phyloP scores from a whole-genome alignment of 805 yeast genomes.

The Metschnikowia proteae region DNA sequence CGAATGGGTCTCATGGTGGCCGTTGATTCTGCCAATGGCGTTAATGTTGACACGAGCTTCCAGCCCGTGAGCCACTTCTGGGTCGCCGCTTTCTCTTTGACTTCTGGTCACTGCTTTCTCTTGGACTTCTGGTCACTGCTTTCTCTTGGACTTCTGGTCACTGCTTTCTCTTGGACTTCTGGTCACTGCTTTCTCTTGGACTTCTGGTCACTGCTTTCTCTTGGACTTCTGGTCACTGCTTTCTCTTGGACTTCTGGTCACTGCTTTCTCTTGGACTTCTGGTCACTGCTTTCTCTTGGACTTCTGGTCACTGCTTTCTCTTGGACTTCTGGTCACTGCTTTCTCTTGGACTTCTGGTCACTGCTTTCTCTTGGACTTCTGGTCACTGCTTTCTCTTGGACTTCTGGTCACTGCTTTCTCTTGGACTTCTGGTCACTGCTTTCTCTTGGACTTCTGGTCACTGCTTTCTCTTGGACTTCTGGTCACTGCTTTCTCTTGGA shows the following conservation, averaged over 20 bases:
- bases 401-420: conserved; percentile 55
- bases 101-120: conserved; percentile 49
- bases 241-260: conserved; percentile 62
- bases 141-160: conserved; percentile 62
- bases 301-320: conserved; percentile 55
- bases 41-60: too few species aligned
- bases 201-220: conserved; percentile 55
- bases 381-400: conserved; percentile 55
- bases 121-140: conserved; percentile 58
- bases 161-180: conserved; percentile 60
- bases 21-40: too few species aligned
- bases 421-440: conserved; percentile 58
- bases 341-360: conserved; percentile 62
- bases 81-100: too few species aligned
- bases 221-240: conserved; percentile 58
- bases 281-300: conserved; percentile 55
- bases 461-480: conserved; percentile 60
- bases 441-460: conserved; percentile 62
- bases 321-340: conserved; percentile 58
- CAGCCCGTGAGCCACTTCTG: too few species aligned
- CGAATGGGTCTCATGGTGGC: too few species aligned
- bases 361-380: conserved; percentile 60
- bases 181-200: conserved; percentile 55
- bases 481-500: conserved; percentile 55
- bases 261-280: conserved; percentile 60